Base-by-base conservation (phyloP, 2,329 filamentous ascomycete species). In the Plenodomus tracheiphilus region DNA sequence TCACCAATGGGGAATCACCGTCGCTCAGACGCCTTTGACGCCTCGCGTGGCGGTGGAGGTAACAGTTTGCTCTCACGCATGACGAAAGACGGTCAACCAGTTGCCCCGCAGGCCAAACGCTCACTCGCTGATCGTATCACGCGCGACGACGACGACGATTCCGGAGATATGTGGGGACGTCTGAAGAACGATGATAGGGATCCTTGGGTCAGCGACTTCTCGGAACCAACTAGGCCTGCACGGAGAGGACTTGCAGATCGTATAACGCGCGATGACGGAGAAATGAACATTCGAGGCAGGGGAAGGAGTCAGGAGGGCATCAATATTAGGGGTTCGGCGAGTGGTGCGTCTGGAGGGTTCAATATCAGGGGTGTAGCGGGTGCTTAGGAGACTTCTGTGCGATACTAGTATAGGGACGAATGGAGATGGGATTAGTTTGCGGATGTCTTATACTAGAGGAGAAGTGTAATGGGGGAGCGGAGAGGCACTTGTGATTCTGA, bases 1-100 rank as follows among this genome's bases (percentile, higher is more conserved):
- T 75, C 74, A 2, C 64, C 73, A 41, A 68, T 66, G 58, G 70
- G 68, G 55, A 75, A 75, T 43, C 75, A 79, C 55, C 73, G 72
- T 22, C 71, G 77, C 18, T 72, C 72, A 30, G 74, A 75, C 41
- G 76, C 75, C 3, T 64, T 72, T 18, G 75, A 77, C 39, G 66
- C 66, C 35, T 61, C 64, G n/a, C 36, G 43, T 16, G 41, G 38
- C 41, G 47, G 45, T 34, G 40, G 50, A 10, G 58, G 58, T 42
- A 62, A 59, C 15, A 68, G 64, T 11, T 47, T 71, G 21, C 49
- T 69, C 11, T 57, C 61, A 1, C 60, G 68, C 42, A 71, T 71
- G 68, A 71, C 68, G 9, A 71, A 70, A 49, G 58, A 70, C 38
- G 68, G 68, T 32, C 56, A 60, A 30, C 66, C 66, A 13, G 34